Conservation (phyloP, 1,284 basidiomycete species). For the Irpex rosettiformis region DNA sequence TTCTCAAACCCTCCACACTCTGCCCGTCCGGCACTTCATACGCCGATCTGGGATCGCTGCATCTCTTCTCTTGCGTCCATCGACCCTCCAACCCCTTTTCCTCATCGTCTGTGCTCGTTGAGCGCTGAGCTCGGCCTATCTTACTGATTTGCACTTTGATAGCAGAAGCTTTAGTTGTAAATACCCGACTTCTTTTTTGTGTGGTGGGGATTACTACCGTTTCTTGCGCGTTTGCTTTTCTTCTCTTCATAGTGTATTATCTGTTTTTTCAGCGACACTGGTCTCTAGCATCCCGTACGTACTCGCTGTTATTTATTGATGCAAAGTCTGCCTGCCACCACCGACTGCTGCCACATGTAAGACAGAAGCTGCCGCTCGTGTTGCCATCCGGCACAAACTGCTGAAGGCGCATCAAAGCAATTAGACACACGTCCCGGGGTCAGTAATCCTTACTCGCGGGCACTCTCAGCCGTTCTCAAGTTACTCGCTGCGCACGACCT, state of each 20-base stretch:
- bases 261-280: background rate
- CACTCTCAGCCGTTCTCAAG: background rate
- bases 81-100: conserved; percentile 1
- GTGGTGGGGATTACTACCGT: conserved; percentile 4
- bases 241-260: conserved; percentile 11
- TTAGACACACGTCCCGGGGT: too few relatives aligned
- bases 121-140: background rate
- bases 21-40: conserved; percentile 10
- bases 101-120: background rate
- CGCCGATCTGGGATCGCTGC: conserved; percentile 14
- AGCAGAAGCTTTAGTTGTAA: conserved; percentile 11
- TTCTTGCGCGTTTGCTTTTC: background rate
- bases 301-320: conserved; percentile 15
- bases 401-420: background rate
- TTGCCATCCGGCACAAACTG: background rate
- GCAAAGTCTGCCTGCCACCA: background rate
- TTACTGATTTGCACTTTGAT: conserved; percentile 2
- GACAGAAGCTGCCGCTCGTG: background rate
- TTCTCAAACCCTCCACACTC: background rate
- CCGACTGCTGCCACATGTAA: background rate
- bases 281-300: background rate
- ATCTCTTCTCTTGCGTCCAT: background rate
- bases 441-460: background rate
- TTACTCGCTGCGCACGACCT: background rate
- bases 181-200: conserved; percentile 8